phyloP scores from a whole-genome alignment of 2,329 filamentous ascomycete genomes.

The Nemania sp. region DNA sequence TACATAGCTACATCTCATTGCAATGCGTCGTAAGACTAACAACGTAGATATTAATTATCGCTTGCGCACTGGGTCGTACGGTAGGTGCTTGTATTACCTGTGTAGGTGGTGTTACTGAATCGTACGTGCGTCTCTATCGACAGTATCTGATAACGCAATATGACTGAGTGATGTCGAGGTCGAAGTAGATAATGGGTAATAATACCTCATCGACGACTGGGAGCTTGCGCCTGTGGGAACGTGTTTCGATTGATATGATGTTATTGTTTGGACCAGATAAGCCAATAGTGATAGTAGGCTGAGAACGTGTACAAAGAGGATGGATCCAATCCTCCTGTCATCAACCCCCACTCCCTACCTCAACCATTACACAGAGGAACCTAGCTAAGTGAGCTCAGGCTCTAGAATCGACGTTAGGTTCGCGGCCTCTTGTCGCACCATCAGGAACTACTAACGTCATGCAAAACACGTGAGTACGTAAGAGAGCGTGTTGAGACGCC shows the following conservation, averaged over 20 bases:
- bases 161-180: too few relatives aligned
- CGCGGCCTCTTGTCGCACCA: background rate
- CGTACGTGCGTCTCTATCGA: background rate
- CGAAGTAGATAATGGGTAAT: too few relatives aligned
- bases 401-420: background rate
- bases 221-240: background rate
- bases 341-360: background rate
- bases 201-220: background rate
- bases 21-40: background rate
- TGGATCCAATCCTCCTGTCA: background rate
- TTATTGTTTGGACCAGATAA: background rate
- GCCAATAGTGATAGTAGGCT: background rate
- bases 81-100: background rate
- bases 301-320: conserved; percentile 1
- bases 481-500: background rate
- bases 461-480: background rate
- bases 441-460: conserved; percentile 7
- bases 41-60: background rate
- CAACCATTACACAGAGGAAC: too few relatives aligned
- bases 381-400: conserved; percentile 1
- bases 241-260: background rate
- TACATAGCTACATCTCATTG: background rate
- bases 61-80: background rate
- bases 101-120: background rate
- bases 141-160: background rate